Evolutionary conservation across 1,139 yeast species (phyloP).

Genomic region (Blastobotrys illinoisensis): DNA sequence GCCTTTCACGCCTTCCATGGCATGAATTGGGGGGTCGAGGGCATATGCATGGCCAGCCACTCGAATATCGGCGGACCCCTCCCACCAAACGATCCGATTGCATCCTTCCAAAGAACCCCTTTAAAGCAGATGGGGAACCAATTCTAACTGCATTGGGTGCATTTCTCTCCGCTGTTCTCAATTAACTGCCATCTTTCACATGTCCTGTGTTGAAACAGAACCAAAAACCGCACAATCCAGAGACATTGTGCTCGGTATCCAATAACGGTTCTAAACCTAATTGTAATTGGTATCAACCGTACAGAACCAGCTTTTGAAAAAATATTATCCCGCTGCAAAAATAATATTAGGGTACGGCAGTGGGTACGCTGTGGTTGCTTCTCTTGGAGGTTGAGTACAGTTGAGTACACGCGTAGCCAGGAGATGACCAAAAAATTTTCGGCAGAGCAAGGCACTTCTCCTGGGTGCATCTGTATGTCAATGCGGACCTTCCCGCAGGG

Average conservation of each 20-base stretch:
- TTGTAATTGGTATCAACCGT: not conserved
- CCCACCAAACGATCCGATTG: not conserved
- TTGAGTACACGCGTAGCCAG: not conserved
- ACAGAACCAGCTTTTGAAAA: not conserved
- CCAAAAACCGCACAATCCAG: not conserved
- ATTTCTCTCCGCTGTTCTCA: not conserved
- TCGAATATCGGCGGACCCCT: not conserved
- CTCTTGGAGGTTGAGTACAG: not conserved
- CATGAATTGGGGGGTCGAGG: not conserved
- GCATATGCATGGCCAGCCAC: not conserved
- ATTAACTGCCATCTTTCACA: not conserved
- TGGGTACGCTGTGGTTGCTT: not conserved
- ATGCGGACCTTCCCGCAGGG: not conserved
- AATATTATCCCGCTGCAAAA: not conserved
- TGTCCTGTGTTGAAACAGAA: not conserved
- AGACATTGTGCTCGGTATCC: not conserved
- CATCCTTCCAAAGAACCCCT: not conserved
- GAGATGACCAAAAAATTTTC: not conserved
- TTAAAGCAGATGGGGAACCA: not conserved
- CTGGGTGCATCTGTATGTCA: not conserved
- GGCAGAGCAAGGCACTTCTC: not conserved
- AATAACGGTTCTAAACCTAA: not conserved
- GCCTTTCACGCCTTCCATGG: not conserved
- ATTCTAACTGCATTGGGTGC: not conserved
- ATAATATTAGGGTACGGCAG: not conserved